A percentile compares a stretch with the other conserved stretches of the same genome.
These are phyloP conservation scores for Geosiphon pyriformis DNA, from an alignment of 192 early-diverging fungal genomes.

Conservation along the genomic window DNA sequence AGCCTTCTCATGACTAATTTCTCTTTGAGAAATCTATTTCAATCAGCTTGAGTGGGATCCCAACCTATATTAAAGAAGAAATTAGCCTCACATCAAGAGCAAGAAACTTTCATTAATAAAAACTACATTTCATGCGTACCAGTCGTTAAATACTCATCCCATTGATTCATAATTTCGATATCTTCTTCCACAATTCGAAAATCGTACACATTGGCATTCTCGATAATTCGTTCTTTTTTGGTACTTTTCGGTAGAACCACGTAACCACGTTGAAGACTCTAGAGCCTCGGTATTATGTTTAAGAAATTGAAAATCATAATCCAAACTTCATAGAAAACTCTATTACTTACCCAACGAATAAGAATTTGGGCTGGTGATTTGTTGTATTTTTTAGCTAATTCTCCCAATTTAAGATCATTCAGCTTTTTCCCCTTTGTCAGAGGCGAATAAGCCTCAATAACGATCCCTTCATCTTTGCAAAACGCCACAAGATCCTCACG, in stretches of 20 bases:
- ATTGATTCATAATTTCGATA: slow-evolving; percentile 47
- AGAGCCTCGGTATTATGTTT: slow-evolving; percentile 2
- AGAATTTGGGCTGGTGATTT: slow-evolving; percentile 54
- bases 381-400: slow-evolving; percentile 45
- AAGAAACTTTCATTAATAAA: background rate
- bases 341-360: slow-evolving; percentile 48
- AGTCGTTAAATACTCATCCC: slow-evolving; percentile 45
- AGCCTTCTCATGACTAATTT: too few relatives aligned
- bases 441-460: slow-evolving; percentile 53
- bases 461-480: slow-evolving; percentile 43
- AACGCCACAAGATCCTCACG: slow-evolving; percentile 41
- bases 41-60: slow-evolving; percentile 30
- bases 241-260: slow-evolving; percentile 55
- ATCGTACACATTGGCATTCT: slow-evolving; percentile 56
- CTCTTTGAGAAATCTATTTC: too few relatives aligned
- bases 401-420: slow-evolving; percentile 39
- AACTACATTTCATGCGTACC: slow-evolving; percentile 28
- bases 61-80: slow-evolving; percentile 23
- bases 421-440: slow-evolving; percentile 47
- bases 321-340: too few relatives aligned
- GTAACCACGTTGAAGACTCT: slow-evolving; percentile 48
- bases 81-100: too few relatives aligned
- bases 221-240: slow-evolving; percentile 41
- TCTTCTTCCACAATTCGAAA: slow-evolving; percentile 51
- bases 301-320: too few relatives aligned